phyloP scores from a whole-genome alignment of 164 flowering plant species.

The Tetracentron sinense region DNA sequence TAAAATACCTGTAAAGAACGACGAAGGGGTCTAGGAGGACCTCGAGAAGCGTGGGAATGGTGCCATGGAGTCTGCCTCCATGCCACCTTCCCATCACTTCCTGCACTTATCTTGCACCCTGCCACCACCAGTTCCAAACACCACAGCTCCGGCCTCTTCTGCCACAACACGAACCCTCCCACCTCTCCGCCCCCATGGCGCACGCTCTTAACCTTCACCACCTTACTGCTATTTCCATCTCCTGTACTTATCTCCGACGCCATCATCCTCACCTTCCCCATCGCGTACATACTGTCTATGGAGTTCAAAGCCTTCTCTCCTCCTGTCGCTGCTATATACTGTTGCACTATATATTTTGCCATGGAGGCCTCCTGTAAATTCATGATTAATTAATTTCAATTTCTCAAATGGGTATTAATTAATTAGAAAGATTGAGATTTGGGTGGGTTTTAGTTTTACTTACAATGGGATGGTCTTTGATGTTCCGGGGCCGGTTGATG shows the following conservation, averaged over 20 bases:
- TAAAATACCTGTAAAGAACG: slow-evolving; percentile 73
- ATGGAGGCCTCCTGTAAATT: slow-evolving; percentile 68
- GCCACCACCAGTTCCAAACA: slow-evolving; percentile 78
- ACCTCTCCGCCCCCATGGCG: slow-evolving; percentile 52
- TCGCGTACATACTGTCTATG: slow-evolving; percentile 77
- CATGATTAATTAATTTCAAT: too few species aligned
- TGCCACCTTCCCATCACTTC: slow-evolving; percentile 86
- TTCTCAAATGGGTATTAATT: neutral
- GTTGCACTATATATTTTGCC: slow-evolving; percentile 89
- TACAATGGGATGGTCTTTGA: slow-evolving; percentile 77
- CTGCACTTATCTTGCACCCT: slow-evolving; percentile 89
- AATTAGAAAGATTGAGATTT: neutral
- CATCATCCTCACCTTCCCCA: slow-evolving; percentile 82
- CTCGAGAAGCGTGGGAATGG: slow-evolving; percentile 85
- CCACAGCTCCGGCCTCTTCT: slow-evolving; percentile 85
- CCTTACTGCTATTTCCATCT: slow-evolving; percentile 27
- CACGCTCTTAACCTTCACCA: slow-evolving; percentile 35
- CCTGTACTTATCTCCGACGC: slow-evolving; percentile 54
- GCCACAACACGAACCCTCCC: slow-evolving; percentile 93
- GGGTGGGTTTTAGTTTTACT: slow-evolving; percentile 13
- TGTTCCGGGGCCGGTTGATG: slow-evolving; percentile 22
- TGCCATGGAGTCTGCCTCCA: slow-evolving; percentile 99
- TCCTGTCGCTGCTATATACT: slow-evolving; percentile 82
- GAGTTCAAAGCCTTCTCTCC: slow-evolving; percentile 61
- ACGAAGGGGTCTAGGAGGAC: slow-evolving; percentile 93